These are phyloP conservation scores for Eragrostis nindensis DNA, from an alignment of 176 grass and related monocot genomes.

Conservation along the genomic window DNA sequence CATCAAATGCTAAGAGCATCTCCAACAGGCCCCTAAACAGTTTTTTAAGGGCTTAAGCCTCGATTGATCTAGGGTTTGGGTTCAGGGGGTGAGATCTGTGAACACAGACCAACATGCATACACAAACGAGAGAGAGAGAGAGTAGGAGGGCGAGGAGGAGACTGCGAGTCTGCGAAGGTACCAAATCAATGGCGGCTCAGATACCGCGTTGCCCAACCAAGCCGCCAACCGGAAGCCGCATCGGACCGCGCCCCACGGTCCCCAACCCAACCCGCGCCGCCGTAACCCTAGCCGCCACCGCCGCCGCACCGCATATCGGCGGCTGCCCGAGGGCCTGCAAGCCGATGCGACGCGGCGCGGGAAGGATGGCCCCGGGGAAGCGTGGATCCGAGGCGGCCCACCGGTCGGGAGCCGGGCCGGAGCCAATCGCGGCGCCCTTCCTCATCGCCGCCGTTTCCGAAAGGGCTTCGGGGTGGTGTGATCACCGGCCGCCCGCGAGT, in stretches of 20 bases:
- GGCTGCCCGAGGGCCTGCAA: constrained; percentile 20
- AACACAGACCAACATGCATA: not conserved
- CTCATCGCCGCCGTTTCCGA: constrained; percentile 28
- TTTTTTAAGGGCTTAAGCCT: not conserved
- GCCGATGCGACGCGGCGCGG: not conserved
- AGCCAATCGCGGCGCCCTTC: constrained; percentile 11
- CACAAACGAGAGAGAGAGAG: too few species aligned
- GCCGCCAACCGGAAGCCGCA: not conserved
- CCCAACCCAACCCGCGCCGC: constrained; percentile 1
- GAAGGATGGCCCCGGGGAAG: constrained; percentile 15
- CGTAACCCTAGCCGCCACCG: not conserved
- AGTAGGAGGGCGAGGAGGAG: not conserved
- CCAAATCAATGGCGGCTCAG: constrained; percentile 31
- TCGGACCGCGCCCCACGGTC: not conserved
- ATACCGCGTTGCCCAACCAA: constrained; percentile 7
- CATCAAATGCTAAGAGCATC: too few species aligned
- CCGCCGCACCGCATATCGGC: not conserved
- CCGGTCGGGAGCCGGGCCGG: not conserved
- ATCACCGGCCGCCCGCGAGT: constrained; percentile 28
- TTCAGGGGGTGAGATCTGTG: not conserved
- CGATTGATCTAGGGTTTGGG: not conserved
- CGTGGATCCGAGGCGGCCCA: not conserved
- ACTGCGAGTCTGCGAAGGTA: not conserved
- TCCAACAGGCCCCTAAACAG: too few species aligned
- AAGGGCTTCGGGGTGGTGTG: not conserved